Conservation (phyloP, 148 eudicot genomes). For the Camellia granthamiana region DNA sequence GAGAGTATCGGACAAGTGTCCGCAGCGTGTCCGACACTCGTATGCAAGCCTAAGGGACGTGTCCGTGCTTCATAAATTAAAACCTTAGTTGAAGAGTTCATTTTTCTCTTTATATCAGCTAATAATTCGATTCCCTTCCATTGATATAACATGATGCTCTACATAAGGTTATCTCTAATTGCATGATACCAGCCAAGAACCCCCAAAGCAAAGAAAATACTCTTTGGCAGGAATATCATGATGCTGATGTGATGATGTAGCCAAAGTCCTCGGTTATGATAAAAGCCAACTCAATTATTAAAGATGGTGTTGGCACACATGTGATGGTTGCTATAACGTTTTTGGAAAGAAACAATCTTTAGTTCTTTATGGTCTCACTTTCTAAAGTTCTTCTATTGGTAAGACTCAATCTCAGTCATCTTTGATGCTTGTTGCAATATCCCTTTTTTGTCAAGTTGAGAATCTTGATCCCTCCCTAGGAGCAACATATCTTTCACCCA, state of each 20-base stretch:
- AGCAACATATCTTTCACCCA: not conserved
- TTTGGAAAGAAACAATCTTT: not conserved
- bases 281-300: not conserved
- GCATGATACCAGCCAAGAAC: not conserved
- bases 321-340: not conserved
- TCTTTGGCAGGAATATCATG: not conserved
- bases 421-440: not conserved
- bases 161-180: not conserved
- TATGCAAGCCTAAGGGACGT: too few species aligned
- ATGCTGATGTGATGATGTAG: not conserved
- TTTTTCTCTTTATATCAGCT: not conserved
- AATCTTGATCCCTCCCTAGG: not conserved
- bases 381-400: not conserved
- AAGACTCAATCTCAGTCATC: not conserved
- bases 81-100: not conserved
- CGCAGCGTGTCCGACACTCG: too few species aligned
- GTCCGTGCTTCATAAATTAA: not conserved
- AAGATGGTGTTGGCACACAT: not conserved
- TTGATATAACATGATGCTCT: not conserved
- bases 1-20: too few species aligned
- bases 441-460: not conserved
- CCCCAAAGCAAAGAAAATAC: not conserved
- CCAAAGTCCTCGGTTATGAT: not conserved
- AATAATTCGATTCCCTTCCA: not conserved
- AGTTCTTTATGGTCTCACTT: not conserved